Conservation (phyloP, 2,329 filamentous ascomycete species). For the Diaporthe ampelina region DNA sequence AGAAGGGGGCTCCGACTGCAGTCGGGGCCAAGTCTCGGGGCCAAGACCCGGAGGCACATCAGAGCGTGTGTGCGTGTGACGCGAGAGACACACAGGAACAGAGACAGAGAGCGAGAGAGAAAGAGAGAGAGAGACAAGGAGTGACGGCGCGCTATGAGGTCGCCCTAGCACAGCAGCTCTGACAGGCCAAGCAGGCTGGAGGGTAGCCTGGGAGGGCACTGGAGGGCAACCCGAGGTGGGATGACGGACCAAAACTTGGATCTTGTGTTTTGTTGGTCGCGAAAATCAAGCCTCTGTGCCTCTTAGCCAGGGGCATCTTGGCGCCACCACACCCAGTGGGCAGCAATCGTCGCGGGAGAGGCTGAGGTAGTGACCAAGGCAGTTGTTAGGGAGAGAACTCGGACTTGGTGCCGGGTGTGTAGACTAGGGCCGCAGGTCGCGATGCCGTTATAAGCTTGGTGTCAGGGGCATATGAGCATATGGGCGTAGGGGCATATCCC, state of each 20-base stretch:
- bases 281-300: conserved; percentile 14
- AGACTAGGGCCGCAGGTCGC: not conserved
- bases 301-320: conserved; percentile 34
- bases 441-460: conserved; percentile 19
- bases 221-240: not conserved
- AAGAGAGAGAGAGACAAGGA: not conserved
- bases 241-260: conserved; percentile 28
- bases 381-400: not conserved
- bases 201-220: not conserved
- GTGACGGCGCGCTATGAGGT: conserved; percentile 7
- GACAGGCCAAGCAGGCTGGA: conserved; percentile 17
- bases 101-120: not conserved
- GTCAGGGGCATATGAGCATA: conserved; percentile 30
- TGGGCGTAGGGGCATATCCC: conserved; percentile 7
- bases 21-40: conserved; percentile 8
- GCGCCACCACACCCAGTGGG: not conserved
- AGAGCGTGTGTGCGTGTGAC: too few species aligned
- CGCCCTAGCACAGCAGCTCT: conserved; percentile 12
- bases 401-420: not conserved
- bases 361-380: conserved; percentile 8
- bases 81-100: too few species aligned
- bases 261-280: conserved; percentile 23
- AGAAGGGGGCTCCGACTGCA: conserved; percentile 3
- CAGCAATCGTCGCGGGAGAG: conserved; percentile 14
- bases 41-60: too few species aligned